A percentile compares a stretch with the other conserved stretches of the same genome.
phyloP scores from a whole-genome alignment of 495 filamentous ascomycete genomes.

The Penicillium arizonense region DNA sequence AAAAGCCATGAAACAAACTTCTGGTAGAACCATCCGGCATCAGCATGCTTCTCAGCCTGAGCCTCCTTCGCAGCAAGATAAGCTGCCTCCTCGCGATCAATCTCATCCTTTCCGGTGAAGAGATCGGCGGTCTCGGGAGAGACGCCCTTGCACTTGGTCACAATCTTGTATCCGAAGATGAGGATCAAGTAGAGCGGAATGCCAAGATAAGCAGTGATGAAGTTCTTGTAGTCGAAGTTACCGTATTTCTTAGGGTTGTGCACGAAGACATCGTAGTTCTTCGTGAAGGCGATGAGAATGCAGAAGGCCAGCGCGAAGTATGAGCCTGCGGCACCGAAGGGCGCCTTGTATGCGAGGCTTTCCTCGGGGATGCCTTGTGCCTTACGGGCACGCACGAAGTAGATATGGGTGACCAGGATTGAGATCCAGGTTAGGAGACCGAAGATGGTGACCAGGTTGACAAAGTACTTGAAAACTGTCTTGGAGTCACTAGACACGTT shows the following conservation, averaged over 20 bases:
- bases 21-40: conserved; percentile 56
- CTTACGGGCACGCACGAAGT: conserved; percentile 69
- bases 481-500: conserved; percentile 68
- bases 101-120: conserved; percentile 67
- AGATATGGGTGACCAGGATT: conserved; percentile 79
- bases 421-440: conserved; percentile 83
- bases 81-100: conserved; percentile 71
- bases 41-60: conserved; percentile 35
- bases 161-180: conserved; percentile 68
- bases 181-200: conserved; percentile 75
- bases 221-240: conserved; percentile 66
- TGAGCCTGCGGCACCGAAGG: conserved; percentile 66
- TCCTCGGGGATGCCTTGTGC: conserved; percentile 68
- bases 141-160: conserved; percentile 50
- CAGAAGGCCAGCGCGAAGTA: conserved; percentile 67
- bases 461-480: conserved; percentile 78
- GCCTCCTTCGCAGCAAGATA: conserved; percentile 58
- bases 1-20: conserved; percentile 68
- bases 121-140: conserved; percentile 62
- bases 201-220: conserved; percentile 79
- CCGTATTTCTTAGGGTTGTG: conserved; percentile 43
- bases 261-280: conserved; percentile 75
- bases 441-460: conserved; percentile 79
- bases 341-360: conserved; percentile 69
- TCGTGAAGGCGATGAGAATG: conserved; percentile 68